A percentile compares a stretch with the other conserved stretches of the same genome.
Conservation (phyloP, 495 filamentous ascomycete species). For the Tuber microsphaerosporum region DNA sequence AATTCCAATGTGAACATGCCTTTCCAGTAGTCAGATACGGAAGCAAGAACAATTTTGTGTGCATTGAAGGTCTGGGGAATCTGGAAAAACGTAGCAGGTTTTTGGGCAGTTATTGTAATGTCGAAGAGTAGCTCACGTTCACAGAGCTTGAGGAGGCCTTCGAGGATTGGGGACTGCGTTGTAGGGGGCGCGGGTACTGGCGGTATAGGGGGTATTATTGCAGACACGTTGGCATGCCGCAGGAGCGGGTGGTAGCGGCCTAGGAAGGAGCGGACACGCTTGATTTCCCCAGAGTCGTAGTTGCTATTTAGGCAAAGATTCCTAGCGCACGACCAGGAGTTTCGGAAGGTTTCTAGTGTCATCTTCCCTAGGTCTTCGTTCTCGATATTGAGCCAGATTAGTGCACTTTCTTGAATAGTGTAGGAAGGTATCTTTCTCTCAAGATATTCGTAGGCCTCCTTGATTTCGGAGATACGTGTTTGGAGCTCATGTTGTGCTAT, state of each 20-base stretch:
- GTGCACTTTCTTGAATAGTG: constrained; percentile 2
- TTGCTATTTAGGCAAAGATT: too few relatives aligned
- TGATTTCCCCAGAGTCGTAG: not conserved
- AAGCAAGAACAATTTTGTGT: constrained; percentile 1
- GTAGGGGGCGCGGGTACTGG: not conserved
- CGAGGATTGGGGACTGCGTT: not conserved
- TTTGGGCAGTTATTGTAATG: constrained; percentile 6
- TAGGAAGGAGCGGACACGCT: constrained; percentile 25
- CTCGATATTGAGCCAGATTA: too few relatives aligned
- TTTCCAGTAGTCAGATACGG: too few relatives aligned
- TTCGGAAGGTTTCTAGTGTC: too few relatives aligned
- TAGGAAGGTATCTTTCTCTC: constrained; percentile 8
- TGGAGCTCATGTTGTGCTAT: constrained; percentile 22
- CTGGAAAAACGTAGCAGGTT: too few relatives aligned
- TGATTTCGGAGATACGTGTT: constrained; percentile 18
- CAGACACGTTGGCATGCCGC: constrained; percentile 11
- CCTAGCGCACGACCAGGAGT: too few relatives aligned
- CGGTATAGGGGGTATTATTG: constrained; percentile 4
- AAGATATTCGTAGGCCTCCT: constrained; percentile 25
- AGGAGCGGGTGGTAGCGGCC: constrained; percentile 15
- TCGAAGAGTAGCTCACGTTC: constrained; percentile 4
- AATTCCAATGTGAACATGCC: constrained; percentile 5
- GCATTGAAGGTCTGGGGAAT: not conserved
- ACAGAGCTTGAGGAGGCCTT: constrained; percentile 9
- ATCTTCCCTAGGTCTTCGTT: too few relatives aligned